These are phyloP conservation scores for Pascua sp. DNA, from an alignment of 1,284 basidiomycete genomes.

Conservation along the genomic window DNA sequence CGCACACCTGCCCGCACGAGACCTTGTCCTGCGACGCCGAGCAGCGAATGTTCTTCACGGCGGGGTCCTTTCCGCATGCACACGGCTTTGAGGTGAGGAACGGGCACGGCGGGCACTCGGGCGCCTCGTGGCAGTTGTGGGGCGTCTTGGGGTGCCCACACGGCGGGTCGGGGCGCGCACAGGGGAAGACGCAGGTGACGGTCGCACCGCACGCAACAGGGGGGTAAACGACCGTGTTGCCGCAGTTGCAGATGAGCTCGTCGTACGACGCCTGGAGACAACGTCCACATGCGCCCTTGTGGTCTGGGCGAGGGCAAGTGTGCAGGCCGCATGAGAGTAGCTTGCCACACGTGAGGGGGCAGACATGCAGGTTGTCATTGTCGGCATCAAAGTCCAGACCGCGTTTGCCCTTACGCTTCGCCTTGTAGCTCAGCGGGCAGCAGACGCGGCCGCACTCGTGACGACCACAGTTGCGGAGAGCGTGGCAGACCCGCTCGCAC, in stretches of 20 bases:
- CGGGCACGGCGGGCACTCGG: slow-evolving; percentile 75
- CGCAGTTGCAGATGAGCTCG: slow-evolving; percentile 80
- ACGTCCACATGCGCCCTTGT: slow-evolving; percentile 71
- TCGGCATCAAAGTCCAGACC: slow-evolving; percentile 17
- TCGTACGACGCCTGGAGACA: slow-evolving; percentile 85
- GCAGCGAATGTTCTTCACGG: slow-evolving; percentile 58
- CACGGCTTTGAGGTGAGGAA: slow-evolving; percentile 72
- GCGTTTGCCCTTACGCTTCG: slow-evolving; percentile 62
- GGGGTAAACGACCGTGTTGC: slow-evolving; percentile 64
- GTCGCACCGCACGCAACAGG: slow-evolving; percentile 64
- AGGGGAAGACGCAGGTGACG: slow-evolving; percentile 73
- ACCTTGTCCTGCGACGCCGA: slow-evolving; percentile 67
- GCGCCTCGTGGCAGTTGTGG: slow-evolving; percentile 73
- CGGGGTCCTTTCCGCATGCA: slow-evolving; percentile 77
- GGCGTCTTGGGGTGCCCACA: slow-evolving; percentile 76
- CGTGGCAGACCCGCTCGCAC: slow-evolving; percentile 72
- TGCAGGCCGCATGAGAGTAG: slow-evolving; percentile 70
- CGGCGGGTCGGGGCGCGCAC: slow-evolving; percentile 62
- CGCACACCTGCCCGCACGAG: slow-evolving; percentile 74
- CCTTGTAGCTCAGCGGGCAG: slow-evolving; percentile 72
- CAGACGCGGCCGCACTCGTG: slow-evolving; percentile 79
- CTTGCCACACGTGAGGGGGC: slow-evolving; percentile 72
- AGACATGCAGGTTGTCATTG: slow-evolving; percentile 61
- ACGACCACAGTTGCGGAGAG: slow-evolving; percentile 68
- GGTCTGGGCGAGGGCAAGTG: slow-evolving; percentile 69